Evolutionary conservation across 2,329 filamentous ascomycete genomes (phyloP).

Genomic region (Colletotrichum eremochloae): DNA sequence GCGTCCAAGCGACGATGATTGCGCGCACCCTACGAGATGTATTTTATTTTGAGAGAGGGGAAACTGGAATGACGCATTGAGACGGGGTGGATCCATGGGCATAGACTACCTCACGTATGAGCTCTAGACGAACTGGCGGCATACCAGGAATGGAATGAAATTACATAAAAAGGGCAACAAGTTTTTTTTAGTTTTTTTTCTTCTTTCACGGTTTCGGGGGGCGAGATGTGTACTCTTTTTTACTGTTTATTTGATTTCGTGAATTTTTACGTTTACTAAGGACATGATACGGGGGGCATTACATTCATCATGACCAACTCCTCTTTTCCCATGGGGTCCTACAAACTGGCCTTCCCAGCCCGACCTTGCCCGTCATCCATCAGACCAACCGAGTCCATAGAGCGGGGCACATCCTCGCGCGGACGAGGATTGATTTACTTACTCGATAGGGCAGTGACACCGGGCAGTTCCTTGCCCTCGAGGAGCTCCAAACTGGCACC

Average conservation of each 20-base stretch:
- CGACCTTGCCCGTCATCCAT: constrained; percentile 51
- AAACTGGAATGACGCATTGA: constrained; percentile 18
- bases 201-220: not conserved
- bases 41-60: not conserved
- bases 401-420: constrained; percentile 20
- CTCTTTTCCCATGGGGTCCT: constrained; percentile 42
- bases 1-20: constrained; percentile 74
- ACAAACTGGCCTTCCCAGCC: constrained; percentile 53
- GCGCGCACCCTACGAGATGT: constrained; percentile 18
- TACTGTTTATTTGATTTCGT: constrained; percentile 31
- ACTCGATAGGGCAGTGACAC: constrained; percentile 90
- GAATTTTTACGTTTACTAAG: constrained; percentile 21
- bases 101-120: constrained; percentile 34
- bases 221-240: constrained; percentile 6
- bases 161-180: constrained; percentile 6
- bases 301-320: constrained; percentile 37
- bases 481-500: constrained; percentile 96
- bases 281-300: constrained; percentile 38
- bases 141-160: constrained; percentile 36
- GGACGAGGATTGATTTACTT: constrained; percentile 62
- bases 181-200: not conserved
- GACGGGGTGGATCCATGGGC: constrained; percentile 15
- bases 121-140: constrained; percentile 32
- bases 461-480: constrained; percentile 97
- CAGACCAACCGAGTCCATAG: constrained; percentile 46